phyloP scores from a whole-genome alignment of 495 filamentous ascomycete genomes.

The Aspergillus sclerotioniger region DNA sequence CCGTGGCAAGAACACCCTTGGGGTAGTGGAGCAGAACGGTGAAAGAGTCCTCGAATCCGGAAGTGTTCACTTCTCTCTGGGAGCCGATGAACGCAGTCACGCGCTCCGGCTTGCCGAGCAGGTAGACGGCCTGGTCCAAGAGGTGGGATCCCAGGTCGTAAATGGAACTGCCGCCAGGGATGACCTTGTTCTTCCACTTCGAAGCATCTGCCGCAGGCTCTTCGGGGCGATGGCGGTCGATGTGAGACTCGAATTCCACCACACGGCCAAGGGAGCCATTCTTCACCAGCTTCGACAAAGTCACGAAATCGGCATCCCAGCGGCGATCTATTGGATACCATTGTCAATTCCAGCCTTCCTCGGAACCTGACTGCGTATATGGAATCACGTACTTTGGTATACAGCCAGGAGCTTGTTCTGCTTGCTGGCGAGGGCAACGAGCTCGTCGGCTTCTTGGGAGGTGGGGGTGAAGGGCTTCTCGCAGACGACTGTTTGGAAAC shows the following conservation, averaged over 20 bases:
- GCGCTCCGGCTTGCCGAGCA: constrained; percentile 72
- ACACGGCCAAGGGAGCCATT: constrained; percentile 59
- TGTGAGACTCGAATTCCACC: constrained; percentile 81
- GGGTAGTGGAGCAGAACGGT: constrained; percentile 69
- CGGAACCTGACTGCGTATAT: not conserved
- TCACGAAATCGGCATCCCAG: constrained; percentile 83
- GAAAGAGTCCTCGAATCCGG: constrained; percentile 64
- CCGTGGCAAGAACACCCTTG: constrained; percentile 15
- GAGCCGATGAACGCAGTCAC: constrained; percentile 62
- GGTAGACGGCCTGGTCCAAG: constrained; percentile 72
- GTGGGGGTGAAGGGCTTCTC: constrained; percentile 90
- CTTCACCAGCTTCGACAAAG: constrained; percentile 61
- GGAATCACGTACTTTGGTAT: constrained; percentile 64
- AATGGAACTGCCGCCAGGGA: constrained; percentile 68
- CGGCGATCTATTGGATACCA: constrained; percentile 56
- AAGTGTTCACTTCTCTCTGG: constrained; percentile 35
- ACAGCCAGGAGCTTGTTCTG: constrained; percentile 66
- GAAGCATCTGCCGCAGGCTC: constrained; percentile 43
- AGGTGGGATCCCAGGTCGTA: constrained; percentile 86
- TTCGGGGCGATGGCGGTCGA: constrained; percentile 71
- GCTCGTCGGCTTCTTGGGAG: constrained; percentile 64
- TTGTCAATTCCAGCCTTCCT: constrained; percentile 10
- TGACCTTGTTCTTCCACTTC: constrained; percentile 69
- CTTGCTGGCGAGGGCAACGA: constrained; percentile 63
- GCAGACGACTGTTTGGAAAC: constrained; percentile 58